Evolutionary conservation across 192 early-diverging fungal species (phyloP).

Genomic region (Funneliformis mosseae): DNA sequence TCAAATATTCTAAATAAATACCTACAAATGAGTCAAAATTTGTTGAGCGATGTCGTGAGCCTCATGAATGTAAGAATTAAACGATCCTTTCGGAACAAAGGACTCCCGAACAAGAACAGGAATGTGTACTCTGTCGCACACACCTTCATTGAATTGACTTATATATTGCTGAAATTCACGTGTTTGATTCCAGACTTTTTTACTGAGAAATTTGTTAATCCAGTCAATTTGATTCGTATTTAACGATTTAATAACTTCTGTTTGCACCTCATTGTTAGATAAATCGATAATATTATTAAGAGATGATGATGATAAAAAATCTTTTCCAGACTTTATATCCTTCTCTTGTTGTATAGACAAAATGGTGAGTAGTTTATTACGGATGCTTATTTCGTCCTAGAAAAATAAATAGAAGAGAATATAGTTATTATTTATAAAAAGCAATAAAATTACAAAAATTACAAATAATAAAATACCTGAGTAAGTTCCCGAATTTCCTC

Average conservation of each 20-base stretch:
- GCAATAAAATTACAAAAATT: no score
- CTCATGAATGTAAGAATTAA: constrained; percentile 12
- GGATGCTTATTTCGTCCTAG: constrained; percentile 9
- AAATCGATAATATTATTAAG: constrained; percentile 27
- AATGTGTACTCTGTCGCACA: not conserved
- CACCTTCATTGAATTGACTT: constrained; percentile 22
- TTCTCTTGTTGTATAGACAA: no score
- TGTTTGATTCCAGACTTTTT: constrained; percentile 2
- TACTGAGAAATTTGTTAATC: not conserved
- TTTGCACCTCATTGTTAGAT: constrained; percentile 20
- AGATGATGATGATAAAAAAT: not conserved
- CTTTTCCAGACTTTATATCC: no score
- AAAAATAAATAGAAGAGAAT: constrained; percentile 1
- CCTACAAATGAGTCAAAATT: constrained; percentile 30
- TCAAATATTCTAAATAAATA: not conserved
- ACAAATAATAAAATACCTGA: no score
- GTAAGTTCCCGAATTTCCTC: no score
- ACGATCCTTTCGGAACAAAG: not conserved
- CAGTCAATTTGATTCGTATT: constrained; percentile 24
- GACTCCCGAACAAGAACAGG: constrained; percentile 4
- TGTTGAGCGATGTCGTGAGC: constrained; percentile 28
- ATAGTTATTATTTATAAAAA: no score
- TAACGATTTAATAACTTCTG: not conserved
- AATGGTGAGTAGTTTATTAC: no score
- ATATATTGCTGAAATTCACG: constrained; percentile 26